These are phyloP conservation scores for Zygosaccharomyces sapae DNA, from an alignment of 1,139 yeast genomes.

Conservation along the genomic window DNA sequence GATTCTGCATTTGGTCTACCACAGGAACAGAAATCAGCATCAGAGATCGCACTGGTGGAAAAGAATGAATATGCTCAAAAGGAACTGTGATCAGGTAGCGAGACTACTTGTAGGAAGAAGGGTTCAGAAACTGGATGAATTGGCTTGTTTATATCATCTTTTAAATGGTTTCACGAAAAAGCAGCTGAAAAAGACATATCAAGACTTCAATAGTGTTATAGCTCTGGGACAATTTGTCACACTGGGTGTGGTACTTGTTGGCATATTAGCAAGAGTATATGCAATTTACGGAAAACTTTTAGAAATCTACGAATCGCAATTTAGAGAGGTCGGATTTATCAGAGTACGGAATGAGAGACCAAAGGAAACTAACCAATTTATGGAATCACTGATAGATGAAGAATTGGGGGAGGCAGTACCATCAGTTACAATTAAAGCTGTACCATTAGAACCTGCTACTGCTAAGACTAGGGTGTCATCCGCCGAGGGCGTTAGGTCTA, in stretches of 20 bases:
- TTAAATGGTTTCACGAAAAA: constrained; percentile 17
- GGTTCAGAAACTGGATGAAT: constrained; percentile 14
- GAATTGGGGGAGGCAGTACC: constrained; percentile 22
- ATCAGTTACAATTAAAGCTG: not conserved
- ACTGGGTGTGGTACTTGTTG: constrained; percentile 68
- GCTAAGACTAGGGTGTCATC: not conserved
- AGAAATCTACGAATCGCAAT: constrained; percentile 25
- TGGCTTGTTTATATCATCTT: constrained; percentile 17
- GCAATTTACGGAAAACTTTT: constrained; percentile 30
- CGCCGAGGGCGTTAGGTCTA: not conserved
- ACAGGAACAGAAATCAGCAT: constrained; percentile 75
- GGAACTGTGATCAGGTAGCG: constrained; percentile 48
- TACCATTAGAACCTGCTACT: not conserved
- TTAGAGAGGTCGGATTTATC: constrained; percentile 6
- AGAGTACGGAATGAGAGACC: constrained; percentile 7
- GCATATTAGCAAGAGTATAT: constrained; percentile 48
- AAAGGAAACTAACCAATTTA: constrained; percentile 4
- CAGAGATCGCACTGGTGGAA: constrained; percentile 75
- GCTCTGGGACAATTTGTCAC: constrained; percentile 76
- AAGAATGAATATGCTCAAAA: constrained; percentile 57
- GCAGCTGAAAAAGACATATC: constrained; percentile 37
- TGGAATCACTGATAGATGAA: constrained; percentile 14
- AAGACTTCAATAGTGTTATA: constrained; percentile 61
- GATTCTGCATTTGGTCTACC: constrained; percentile 58
- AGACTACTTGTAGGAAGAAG: constrained; percentile 26